phyloP scores from a whole-genome alignment of 192 early-diverging fungal species.

The Backusella macrospora region DNA sequence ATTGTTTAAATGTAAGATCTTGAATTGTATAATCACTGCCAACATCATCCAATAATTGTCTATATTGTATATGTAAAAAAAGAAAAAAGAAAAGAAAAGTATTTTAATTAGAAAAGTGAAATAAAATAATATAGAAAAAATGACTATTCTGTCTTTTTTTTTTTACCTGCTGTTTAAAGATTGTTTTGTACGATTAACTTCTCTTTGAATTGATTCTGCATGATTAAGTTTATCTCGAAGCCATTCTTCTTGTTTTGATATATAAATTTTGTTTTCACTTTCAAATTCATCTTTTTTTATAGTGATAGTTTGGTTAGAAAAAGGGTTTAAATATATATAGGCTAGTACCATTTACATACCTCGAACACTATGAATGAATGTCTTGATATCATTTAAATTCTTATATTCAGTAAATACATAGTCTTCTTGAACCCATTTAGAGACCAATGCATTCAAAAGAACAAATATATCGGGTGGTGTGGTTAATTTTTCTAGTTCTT shows the following conservation, averaged over 20 bases:
- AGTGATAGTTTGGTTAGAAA: too few species aligned
- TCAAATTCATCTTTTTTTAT: background rate
- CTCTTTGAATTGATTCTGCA: background rate
- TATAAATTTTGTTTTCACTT: background rate
- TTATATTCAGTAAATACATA: background rate
- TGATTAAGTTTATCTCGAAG: background rate
- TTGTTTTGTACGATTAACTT: background rate
- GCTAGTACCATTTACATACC: too few species aligned
- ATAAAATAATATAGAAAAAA: background rate
- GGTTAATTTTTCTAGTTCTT: background rate
- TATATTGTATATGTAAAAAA: background rate
- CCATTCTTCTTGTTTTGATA: background rate
- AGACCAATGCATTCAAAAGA: background rate
- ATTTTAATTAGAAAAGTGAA: too few species aligned
- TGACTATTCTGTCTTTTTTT: background rate
- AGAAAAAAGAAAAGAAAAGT: background rate
- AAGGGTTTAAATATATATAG: too few species aligned
- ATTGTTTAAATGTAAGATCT: background rate
- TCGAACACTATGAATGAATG: background rate
- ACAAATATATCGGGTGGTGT: background rate
- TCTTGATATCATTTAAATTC: background rate
- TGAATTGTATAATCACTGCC: background rate
- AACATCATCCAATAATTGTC: background rate
- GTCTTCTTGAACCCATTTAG: background rate
- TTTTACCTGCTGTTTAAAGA: background rate